phyloP scores from a whole-genome alignment of 208 protist species.

The Trypanosoma conorhini region DNA sequence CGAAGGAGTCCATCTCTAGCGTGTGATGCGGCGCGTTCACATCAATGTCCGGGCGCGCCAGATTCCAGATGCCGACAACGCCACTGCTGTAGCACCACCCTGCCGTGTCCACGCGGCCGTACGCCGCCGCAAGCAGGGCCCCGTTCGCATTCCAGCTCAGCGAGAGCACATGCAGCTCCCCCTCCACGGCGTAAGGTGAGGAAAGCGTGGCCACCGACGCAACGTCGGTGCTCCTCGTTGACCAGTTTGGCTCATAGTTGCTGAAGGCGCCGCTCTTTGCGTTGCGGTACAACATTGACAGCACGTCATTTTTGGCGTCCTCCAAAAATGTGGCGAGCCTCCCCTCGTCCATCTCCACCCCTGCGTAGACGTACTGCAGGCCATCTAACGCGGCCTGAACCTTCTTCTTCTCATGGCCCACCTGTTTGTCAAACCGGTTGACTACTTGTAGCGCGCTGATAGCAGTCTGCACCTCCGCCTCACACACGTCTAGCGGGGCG shows the following conservation, averaged over 20 bases:
- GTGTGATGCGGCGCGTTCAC: conserved; percentile 69
- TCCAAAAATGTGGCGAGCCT: conserved; percentile 72
- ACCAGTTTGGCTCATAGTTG: conserved; percentile 88
- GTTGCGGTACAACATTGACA: conserved; percentile 72
- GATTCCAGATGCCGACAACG: conserved; percentile 85
- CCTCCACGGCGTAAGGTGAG: conserved; percentile 55
- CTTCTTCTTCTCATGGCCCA: conserved; percentile 42
- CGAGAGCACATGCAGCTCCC: conserved; percentile 65
- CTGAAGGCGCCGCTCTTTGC: conserved; percentile 76
- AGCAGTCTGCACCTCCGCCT: conserved; percentile 62
- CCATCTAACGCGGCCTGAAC: conserved; percentile 66
- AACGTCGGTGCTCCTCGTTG: conserved; percentile 62
- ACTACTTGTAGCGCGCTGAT: conserved; percentile 60
- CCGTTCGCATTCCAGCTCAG: conserved; percentile 87
- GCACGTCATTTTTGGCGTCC: conserved; percentile 39
- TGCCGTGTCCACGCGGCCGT: conserved; percentile 80
- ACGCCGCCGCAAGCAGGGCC: conserved; percentile 83
- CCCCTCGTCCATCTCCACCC: conserved; percentile 49
- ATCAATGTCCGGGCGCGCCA: conserved; percentile 63
- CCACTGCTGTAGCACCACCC: conserved; percentile 88
- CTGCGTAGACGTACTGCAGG: conserved; percentile 82
- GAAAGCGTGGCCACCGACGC: conserved; percentile 60
- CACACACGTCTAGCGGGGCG: conserved; percentile 26
- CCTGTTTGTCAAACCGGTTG: conserved; percentile 67
- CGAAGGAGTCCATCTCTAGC: conserved; percentile 77